Evolutionary conservation across 176 grass and related monocot species (phyloP), one percentile per base, ranked within the genome.

Genomic region (Tillandsia leiboldiana): DNA sequence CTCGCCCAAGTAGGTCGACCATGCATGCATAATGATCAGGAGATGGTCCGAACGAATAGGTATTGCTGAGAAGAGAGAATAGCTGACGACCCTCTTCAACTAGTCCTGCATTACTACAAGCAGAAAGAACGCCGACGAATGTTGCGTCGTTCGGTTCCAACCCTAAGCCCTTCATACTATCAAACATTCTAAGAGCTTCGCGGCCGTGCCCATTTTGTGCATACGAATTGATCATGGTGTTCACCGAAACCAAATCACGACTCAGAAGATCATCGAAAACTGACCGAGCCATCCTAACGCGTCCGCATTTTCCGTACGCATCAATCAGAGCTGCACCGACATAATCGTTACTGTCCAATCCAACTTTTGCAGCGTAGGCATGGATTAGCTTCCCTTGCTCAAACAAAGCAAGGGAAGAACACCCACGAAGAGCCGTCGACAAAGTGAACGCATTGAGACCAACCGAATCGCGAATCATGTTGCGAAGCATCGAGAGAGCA

Each of bases 181-280:
- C 20, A 50, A 62, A 77, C 29, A 69, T 6, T 59, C 33, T 14
- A 26, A 77, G 17, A 27, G 66, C 75, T 69, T 77, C 66, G 9
- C 62, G 18, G 4, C 66, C 66, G 29, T 69, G 66, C 8, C 75
- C 75, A 14, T 77, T 77, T 20, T 69, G 75, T 50, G 75, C 75
- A 69, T 77, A 77, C 10, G 65, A 65, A 77, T 68, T 69, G n/a
- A 77, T 77, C 75, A 77, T 69, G 48, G 65, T 68, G 75, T 77
- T 77, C 47, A 69, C 13, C 1, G 53, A 69, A 28, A 69, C 75
- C 52, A 77, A 68, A 63, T 77, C 75, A 17, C 28, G 53, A n/a
- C 66, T 52, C 15, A 33, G 66, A 29, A 77, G 29, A 77, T 58
- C 22, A 51, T 77, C 75, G 50, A 77, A 77, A 50, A 69, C 13